Base-by-base conservation (phyloP, 495 filamentous ascomycete species). In the Penicillium coffeae region DNA sequence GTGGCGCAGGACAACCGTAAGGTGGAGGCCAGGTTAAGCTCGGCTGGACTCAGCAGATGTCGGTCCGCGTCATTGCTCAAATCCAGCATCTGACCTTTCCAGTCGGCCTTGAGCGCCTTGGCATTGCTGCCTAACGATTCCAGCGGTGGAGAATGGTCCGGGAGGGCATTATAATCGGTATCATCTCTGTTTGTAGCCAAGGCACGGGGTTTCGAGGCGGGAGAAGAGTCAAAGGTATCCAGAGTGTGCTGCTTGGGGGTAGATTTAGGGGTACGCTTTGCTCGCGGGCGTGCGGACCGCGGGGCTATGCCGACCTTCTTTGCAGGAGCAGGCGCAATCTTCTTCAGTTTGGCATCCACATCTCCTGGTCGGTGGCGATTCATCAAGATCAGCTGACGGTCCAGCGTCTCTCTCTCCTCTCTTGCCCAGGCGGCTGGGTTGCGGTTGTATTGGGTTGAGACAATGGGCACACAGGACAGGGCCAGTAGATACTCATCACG, bases 1-100 rank as follows among this genome's bases (percentile, higher is more conserved):
- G 88, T 91, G 21, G 89, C 90, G 60, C 87, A 91, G 53, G 87
- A 86, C 27, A 98, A 80, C 43, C 93, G 82, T 16, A 98, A 80
- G 18, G 81, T 86, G 34, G 85, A 81, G 25, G 90, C 91, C 25
- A 96, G 77, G 37, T 76, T 72, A 47, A 93, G 52, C 70, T 98
- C 93, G 38, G 87, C 84, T 4, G 83, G 76, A 63, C 91, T 88
- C 40, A 96, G 83, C 36, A 91, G 73, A 48, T 86, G 64, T 27
- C 78, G 75, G 64, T 95, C 80, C 38, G 88, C 86, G 60, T 96
- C 91, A 60, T 79, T 80, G 66, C 76, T 81, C 48, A 95, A 78
- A 63, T 95, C 86, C 51, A 93, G 76, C 40, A 85, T 78, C 48
- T 84, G 82, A 15, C 87, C 88, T 66, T 90, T 91, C 88, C 89